Evolutionary conservation across 2,329 filamentous ascomycete genomes (phyloP).

Genomic region (Oidium heveae): DNA sequence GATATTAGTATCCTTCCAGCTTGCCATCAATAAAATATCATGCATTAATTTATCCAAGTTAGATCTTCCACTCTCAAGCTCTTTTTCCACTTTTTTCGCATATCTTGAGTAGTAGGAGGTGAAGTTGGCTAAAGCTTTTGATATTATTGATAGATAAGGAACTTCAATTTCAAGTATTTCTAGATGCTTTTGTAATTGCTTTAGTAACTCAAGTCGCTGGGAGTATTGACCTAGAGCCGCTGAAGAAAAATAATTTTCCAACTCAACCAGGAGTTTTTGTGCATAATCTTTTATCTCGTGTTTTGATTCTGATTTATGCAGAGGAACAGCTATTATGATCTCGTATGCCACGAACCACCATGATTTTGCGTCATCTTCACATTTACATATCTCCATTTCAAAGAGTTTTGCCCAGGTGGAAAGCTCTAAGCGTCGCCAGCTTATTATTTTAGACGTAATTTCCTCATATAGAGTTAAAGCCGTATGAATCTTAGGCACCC

Average conservation of each 20-base stretch:
- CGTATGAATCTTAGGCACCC: constrained; percentile 59
- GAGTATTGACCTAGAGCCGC: constrained; percentile 64
- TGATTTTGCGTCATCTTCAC: constrained; percentile 49
- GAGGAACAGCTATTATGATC: constrained; percentile 52
- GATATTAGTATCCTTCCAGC: constrained; percentile 97
- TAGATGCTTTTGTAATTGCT: constrained; percentile 39
- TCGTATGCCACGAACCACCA: constrained; percentile 98
- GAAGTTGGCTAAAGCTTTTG: constrained; percentile 48
- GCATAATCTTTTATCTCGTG: constrained; percentile 37
- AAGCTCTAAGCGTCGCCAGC: constrained; percentile 76
- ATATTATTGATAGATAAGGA: constrained; percentile 29
- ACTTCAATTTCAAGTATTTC: constrained; percentile 32
- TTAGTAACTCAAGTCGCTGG: constrained; percentile 45
- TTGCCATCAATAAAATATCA: constrained; percentile 76
- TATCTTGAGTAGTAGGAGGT: constrained; percentile 51
- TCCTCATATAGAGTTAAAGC: constrained; percentile 47
- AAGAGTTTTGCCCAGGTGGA: constrained; percentile 79
- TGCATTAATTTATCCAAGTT: constrained; percentile 78
- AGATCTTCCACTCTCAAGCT: constrained; percentile 39
- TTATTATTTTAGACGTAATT: constrained; percentile 57
- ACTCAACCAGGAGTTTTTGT: constrained; percentile 42
- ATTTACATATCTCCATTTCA: constrained; percentile 57
- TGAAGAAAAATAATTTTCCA: constrained; percentile 55
- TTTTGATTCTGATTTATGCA: constrained; percentile 33
- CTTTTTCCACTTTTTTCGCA: constrained; percentile 35